Evolutionary conservation across 2,329 filamentous ascomycete species (phyloP).

Genomic region (Zasmidium citrigriseum): DNA sequence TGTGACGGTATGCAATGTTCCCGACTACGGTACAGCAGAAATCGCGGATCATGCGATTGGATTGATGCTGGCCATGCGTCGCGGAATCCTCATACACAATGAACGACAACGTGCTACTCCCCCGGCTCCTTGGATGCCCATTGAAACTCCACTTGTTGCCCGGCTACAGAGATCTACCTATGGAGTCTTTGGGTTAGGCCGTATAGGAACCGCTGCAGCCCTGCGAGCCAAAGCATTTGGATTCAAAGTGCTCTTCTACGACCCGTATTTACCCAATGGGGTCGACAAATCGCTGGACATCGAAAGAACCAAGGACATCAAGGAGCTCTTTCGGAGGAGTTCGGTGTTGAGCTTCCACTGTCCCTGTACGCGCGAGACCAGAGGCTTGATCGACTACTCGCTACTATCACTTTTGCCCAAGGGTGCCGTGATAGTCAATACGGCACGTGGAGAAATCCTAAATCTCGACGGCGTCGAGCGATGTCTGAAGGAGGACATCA

Average conservation of each 20-base stretch:
- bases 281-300: constrained; percentile 33
- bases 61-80: constrained; percentile 30
- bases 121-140: constrained; percentile 32
- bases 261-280: constrained; percentile 36
- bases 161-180: constrained; percentile 30
- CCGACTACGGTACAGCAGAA: constrained; percentile 36
- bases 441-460: constrained; percentile 34
- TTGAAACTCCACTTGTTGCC: constrained; percentile 31
- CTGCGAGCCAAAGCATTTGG: constrained; percentile 35
- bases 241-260: constrained; percentile 35
- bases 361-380: constrained; percentile 70
- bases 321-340: constrained; percentile 41
- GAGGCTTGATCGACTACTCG: constrained; percentile 30
- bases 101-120: constrained; percentile 32
- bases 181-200: constrained; percentile 32
- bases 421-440: constrained; percentile 34
- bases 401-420: constrained; percentile 32
- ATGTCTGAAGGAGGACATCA: constrained; percentile 29
- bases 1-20: constrained; percentile 33
- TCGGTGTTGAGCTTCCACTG: constrained; percentile 69
- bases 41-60: constrained; percentile 36
- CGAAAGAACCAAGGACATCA: constrained; percentile 32
- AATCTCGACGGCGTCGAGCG: constrained; percentile 33
- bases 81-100: constrained; percentile 34
- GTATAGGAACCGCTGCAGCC: constrained; percentile 34